Evolutionary conservation across 176 grass and related monocot genomes (phyloP), one percentile per base, ranked within the genome.

Genomic region (Cenchrus americanus): DNA sequence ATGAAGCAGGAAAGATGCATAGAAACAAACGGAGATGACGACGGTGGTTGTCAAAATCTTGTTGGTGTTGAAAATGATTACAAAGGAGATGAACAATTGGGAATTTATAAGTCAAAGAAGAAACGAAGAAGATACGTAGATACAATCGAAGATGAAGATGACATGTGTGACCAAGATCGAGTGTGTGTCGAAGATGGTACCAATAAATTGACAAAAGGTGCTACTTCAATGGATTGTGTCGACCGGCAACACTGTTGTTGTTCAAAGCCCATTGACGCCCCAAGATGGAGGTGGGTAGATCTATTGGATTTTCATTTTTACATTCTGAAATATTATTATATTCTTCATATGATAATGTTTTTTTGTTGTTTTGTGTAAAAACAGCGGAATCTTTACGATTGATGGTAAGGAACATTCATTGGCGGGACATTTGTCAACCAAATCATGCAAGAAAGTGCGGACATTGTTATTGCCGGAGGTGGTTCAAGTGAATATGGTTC

Each of bases 391-490:
- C 37, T 87, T 97, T 52, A 81, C 83, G 80, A 82, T 90, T 14
- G 50, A 64, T 58, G 58, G 59, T 62, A 79, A 79, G 54, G 4
- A 69, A 47, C 83, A 85, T 73, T 76, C 87, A 15, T 69, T 97
- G 42, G 77, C 9, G 77, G 92, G 83, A 57, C 86, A 87, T 50
- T 47, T 92, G 7, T 97, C 92, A 9, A 90, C 80, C 15, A 97
- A 90, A 81, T 85, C 78, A 22, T 77, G 92, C 5, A 58, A 90
- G 73, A 89, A 70, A 57, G 90, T 89, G 12, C 86, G 77, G 32
- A 66, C 69, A 10, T 65, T 82, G 30, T 71, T 58, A 22, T 85
- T 94, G 69, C 69, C 53, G 3, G n/a, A 63, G 1, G 21, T 91
- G 26, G 21, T 96, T 40, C 23, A 86, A 74, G 19, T 89, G 42